Evolutionary conservation across 441 rosid genomes (phyloP), one percentile per base, ranked within the genome.

Genomic region (Breynia disticha): DNA sequence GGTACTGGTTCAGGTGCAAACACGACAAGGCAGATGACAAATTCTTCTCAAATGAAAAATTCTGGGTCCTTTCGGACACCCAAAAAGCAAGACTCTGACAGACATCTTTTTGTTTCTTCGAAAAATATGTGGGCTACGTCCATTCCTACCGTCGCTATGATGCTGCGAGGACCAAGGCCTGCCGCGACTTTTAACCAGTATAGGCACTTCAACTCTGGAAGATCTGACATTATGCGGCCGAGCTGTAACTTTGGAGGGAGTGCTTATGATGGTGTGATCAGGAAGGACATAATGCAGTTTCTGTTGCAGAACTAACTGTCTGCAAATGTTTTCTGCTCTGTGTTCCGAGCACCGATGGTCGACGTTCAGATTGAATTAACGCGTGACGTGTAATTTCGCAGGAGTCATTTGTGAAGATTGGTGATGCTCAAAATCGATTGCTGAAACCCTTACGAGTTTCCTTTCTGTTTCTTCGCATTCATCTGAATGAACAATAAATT

Each of bases 261-360:
- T 45, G 50, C 64, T 16, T 67, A 62, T 50, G 66, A 70, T 11
- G 78, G 82, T 48, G 80, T 81, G 12, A 44, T 85, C 54, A 65
- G 95, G 52, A 76, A 81, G 70, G 96, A 87, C 67, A 83, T 83
- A 65, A 63, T 81, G 80, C 83, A 76, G 70, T 90, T 87, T 85
- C 63, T 85, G 62, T 63, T 49, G 66, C 81, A 55, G n/a, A 62
- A 74, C 52, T 80, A 71, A 83, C 41, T 48, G 21, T 60, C 43
- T 41, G 21, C 35, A 46, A 41, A 4, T 48, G 14, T 20, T 19
- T 59, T 66, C 52, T 20, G 21, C 48, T 51, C 13, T 21, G 37
- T 56, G 16, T 39, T 58, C 10, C 2, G 4, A 21, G 37, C 55
- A 41, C 70, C 54, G 37, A 5, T 4, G 12, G 37, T 24, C 16